These are phyloP conservation scores for Rosa multiflora DNA, from an alignment of 306 rosid genomes.

Conservation along the genomic window DNA sequence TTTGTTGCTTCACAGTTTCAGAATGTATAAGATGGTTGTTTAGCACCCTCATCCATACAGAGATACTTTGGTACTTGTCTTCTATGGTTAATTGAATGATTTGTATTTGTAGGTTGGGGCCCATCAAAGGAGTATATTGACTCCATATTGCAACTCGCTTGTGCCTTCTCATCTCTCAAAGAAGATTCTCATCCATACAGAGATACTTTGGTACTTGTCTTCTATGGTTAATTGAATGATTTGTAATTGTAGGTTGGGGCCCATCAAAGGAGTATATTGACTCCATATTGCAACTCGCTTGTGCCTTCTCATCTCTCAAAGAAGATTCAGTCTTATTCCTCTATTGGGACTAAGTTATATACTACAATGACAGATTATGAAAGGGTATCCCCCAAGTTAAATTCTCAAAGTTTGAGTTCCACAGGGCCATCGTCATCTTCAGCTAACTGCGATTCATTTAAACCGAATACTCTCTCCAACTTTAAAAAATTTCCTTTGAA, in stretches of 20 bases:
- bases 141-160: constrained; percentile 30
- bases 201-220: neutral
- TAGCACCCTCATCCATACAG: neutral
- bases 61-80: neutral
- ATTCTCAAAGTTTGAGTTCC: constrained; percentile 25
- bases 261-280: constrained; percentile 30
- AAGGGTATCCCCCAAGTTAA: constrained; percentile 27
- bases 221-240: neutral
- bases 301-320: constrained; percentile 38
- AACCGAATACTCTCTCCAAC: constrained; percentile 25
- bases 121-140: constrained; percentile 30
- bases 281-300: constrained; percentile 30
- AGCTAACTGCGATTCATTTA: constrained; percentile 31
- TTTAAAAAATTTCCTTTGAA: constrained; percentile 32
- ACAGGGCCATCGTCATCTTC: constrained; percentile 27
- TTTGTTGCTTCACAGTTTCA: neutral
- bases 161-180: constrained; percentile 38
- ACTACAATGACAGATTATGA: constrained; percentile 35
- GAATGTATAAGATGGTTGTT: neutral
- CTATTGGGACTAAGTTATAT: constrained; percentile 34
- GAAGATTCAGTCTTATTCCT: constrained; percentile 38
- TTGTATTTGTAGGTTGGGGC: constrained; percentile 34
- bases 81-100: neutral
- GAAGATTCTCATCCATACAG: constrained; percentile 26
- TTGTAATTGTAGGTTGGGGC: constrained; percentile 34